Base-by-base conservation (phyloP, 1,139 yeast genomes). In the Sugiyamaella castrensis region DNA sequence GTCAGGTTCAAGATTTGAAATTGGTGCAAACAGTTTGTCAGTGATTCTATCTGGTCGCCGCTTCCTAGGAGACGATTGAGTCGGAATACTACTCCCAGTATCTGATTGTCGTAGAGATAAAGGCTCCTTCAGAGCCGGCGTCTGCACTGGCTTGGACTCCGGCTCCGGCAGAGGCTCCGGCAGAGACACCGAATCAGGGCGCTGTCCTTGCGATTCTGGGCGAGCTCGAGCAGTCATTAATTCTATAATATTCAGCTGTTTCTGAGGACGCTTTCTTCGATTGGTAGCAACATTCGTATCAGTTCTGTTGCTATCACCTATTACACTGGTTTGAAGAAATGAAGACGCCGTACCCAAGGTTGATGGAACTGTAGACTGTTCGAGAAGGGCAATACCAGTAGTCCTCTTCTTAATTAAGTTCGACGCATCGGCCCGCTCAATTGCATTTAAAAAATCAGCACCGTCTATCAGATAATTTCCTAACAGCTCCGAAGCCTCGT, bases 401-500 rank as follows among this genome's bases (percentile, higher is more conserved):
- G 13, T 32, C 27, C 34, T 30, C 41, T 13, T 43, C 24, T 36
- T 15, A 31, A 37, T 8, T 11, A 50, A 41, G 13, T 34, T 30
- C 4, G 46, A 26, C 2, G 45, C 31, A 42, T 51, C 47, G 8
- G 50, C 52, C 1, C 44, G 34, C 12, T 43, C 46, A 30, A 55
- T 48, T 9, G 53, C 53, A n/a, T 40, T 37, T 9, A 50, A 34
- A 35, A 55, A 37, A 24, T 50, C 56, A 10, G 43, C 41, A 16
- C 51, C 51, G 16, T 43, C 54, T 9, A 50, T 41, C 24, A 54
- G 37, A 19, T 47, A 37, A 10, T 46, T 37, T 7, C 54, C 54
- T 19, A 49, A 44, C 15, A 46, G 11, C 12, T 39, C 44, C 13
- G 57, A 55, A 13, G 61, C 60, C 19, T 49, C 48, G 19, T 51